Percentiles rank a stretch among this genome's conserved stretches.
phyloP scores from a whole-genome alignment of 2,329 filamentous ascomycete species.

The Colletotrichum viniferum region DNA sequence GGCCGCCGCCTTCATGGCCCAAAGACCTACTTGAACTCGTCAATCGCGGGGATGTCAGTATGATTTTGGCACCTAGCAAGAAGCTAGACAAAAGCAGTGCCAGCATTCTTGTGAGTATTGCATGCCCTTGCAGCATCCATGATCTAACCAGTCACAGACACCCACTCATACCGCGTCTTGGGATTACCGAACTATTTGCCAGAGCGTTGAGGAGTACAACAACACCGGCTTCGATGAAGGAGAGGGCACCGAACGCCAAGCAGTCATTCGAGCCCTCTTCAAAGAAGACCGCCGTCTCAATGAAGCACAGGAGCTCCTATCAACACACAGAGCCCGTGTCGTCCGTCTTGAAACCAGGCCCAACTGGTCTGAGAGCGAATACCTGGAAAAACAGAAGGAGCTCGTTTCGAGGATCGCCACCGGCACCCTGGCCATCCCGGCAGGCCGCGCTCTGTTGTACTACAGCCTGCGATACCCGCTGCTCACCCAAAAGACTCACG shows the following conservation, averaged over 20 bases:
- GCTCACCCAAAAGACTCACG: constrained; percentile 88
- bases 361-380: constrained; percentile 82
- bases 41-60: constrained; percentile 79
- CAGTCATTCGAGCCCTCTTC: constrained; percentile 86
- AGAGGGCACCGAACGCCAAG: constrained; percentile 81
- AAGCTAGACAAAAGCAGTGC: constrained; percentile 35
- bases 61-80: constrained; percentile 60
- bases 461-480: constrained; percentile 88
- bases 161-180: constrained; percentile 70
- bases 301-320: constrained; percentile 84
- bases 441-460: constrained; percentile 85
- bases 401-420: constrained; percentile 85
- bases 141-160: constrained; percentile 42
- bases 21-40: constrained; percentile 74
- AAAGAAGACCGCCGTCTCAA: constrained; percentile 87
- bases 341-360: constrained; percentile 78
- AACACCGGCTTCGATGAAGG: constrained; percentile 73
- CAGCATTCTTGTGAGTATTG: constrained; percentile 47
- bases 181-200: constrained; percentile 81
- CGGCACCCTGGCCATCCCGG: constrained; percentile 85
- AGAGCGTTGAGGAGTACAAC: constrained; percentile 64
- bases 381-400: constrained; percentile 91
- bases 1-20: constrained; percentile 79
- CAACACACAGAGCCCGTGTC: constrained; percentile 79
- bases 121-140: neutral